Percentiles rank a stretch among this genome's conserved stretches.
These are phyloP conservation scores for Penicillium cataractarum DNA, from an alignment of 495 filamentous ascomycete species.

Conservation along the genomic window DNA sequence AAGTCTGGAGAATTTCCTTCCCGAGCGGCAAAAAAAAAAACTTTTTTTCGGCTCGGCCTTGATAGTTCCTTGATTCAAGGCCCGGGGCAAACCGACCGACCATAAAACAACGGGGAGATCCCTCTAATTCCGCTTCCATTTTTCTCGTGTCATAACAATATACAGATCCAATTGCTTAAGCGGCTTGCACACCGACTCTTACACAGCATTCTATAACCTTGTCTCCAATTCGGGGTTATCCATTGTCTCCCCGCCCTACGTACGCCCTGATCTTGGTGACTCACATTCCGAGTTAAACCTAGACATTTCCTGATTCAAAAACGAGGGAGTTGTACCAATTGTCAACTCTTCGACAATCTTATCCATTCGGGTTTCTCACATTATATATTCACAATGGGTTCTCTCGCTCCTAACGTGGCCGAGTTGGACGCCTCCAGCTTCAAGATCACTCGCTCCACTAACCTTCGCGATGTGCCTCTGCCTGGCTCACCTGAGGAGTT, in stretches of 20 bases:
- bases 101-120: constrained; percentile 8
- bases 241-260: not conserved
- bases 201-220: not conserved
- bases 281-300: constrained; percentile 12
- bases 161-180: not conserved
- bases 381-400: constrained; percentile 37
- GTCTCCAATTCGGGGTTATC: not conserved
- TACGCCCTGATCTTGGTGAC: constrained; percentile 14
- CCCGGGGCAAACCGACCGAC: constrained; percentile 27
- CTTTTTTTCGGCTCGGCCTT: constrained; percentile 15
- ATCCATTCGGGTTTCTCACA: not conserved
- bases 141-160: not conserved
- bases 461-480: constrained; percentile 68
- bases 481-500: constrained; percentile 55
- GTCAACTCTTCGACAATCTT: not conserved
- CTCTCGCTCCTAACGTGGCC: constrained; percentile 35
- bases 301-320: not conserved
- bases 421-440: constrained; percentile 76
- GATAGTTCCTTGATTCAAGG: constrained; percentile 1
- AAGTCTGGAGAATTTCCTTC: constrained; percentile 11
- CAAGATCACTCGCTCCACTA: constrained; percentile 66
- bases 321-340: not conserved
- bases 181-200: not conserved
- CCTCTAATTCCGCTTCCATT: not conserved
- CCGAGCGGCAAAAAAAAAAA: constrained; percentile 17